Percentiles rank a stretch among this genome's conserved stretches.
phyloP scores from a whole-genome alignment of 2,329 filamentous ascomycete species.

The Ceratocystis alfenasii region DNA sequence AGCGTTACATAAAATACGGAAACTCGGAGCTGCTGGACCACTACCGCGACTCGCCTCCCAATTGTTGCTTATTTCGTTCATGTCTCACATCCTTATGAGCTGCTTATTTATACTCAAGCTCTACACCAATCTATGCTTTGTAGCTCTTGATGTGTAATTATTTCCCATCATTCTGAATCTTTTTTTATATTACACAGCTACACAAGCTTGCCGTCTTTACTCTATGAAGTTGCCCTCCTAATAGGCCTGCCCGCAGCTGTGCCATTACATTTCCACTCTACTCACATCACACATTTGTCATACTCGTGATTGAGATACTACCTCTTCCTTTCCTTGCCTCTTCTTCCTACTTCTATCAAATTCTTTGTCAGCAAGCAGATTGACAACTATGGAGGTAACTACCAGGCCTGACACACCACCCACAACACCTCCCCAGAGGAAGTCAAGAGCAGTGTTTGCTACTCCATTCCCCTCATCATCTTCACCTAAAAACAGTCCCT shows the following conservation, averaged over 20 bases:
- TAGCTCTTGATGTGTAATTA: neutral
- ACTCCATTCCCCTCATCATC: conserved; percentile 7
- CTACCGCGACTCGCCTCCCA: neutral
- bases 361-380: neutral
- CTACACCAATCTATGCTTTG: neutral
- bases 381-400: conserved; percentile 14
- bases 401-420: conserved; percentile 10
- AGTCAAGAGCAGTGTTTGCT: conserved; percentile 18
- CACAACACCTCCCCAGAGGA: conserved; percentile 14
- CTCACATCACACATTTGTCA: neutral
- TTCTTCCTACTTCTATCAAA: neutral
- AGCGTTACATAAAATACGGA: neutral
- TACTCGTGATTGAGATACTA: neutral
- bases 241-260: neutral
- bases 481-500: neutral
- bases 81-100: neutral
- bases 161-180: neutral
- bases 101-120: conserved; percentile 10
- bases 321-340: neutral
- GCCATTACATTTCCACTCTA: neutral
- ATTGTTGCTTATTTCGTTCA: neutral
- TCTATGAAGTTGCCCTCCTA: neutral
- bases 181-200: neutral
- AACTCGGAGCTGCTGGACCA: neutral
- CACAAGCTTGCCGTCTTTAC: neutral